Conservation (phyloP, 2,329 filamentous ascomycete species). For the Venturiaceae sp. region DNA sequence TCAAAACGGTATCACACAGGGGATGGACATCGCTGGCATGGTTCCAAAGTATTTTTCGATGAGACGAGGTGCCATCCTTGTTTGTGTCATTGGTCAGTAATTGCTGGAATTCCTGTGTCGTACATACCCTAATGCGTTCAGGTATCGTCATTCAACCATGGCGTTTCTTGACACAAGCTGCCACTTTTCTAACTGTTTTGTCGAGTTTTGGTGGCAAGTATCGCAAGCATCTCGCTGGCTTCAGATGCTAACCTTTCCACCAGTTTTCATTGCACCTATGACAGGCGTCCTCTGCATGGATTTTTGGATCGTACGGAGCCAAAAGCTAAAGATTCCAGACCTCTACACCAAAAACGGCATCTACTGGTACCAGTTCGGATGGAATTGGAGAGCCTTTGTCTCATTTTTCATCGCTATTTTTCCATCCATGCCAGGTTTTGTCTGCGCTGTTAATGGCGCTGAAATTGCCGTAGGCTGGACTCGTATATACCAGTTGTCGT, state of each 20-base stretch:
- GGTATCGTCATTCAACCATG: conserved; percentile 15
- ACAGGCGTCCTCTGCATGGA: conserved; percentile 23
- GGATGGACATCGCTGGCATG: conserved; percentile 1
- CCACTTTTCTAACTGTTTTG: conserved; percentile 14
- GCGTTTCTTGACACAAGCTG: conserved; percentile 14
- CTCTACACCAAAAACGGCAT: conserved; percentile 21
- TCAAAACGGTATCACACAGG: background rate
- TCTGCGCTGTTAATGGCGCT: background rate
- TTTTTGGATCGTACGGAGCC: conserved; percentile 23
- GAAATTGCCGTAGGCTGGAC: background rate
- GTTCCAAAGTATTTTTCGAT: background rate
- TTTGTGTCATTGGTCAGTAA: conserved; percentile 12
- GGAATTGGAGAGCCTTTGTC: conserved; percentile 23
- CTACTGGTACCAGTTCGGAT: conserved; percentile 23
- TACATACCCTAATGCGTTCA: background rate
- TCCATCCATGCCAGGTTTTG: conserved; percentile 26
- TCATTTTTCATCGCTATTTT: conserved; percentile 21
- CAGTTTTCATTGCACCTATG: conserved; percentile 24
- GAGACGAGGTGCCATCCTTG: conserved; percentile 15
- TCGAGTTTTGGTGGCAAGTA: conserved; percentile 5
- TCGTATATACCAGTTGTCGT: background rate
- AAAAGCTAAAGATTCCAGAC: conserved; percentile 22
- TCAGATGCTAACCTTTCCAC: conserved; percentile 11
- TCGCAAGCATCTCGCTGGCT: conserved; percentile 9
- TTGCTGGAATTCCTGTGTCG: background rate